Evolutionary conservation across 768 basidiomycete species (phyloP), one percentile per base, ranked within the genome.

Genomic region (Porpolomopsis calyptriformis): DNA sequence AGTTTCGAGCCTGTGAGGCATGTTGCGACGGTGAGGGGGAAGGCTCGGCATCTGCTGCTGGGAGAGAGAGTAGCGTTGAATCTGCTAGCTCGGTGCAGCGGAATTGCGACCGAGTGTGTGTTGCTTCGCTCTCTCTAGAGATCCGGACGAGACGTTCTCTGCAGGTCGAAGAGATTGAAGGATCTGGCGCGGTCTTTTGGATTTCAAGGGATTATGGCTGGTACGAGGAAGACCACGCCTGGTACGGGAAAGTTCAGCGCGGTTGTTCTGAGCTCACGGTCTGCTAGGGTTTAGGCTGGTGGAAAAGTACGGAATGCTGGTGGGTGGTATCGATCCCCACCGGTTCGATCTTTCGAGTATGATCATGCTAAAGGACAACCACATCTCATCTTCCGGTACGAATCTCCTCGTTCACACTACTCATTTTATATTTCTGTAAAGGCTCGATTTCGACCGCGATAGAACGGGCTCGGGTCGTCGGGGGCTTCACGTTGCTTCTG

Each of bases 321-420:
- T 98, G 11, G 96, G 96, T 14, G 96, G 96, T 4, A 85, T 97
- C 55, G 94, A 99, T 60, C 69, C 88, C 7, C 96, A 99, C 68
- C 78, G 96, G 19, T 84, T 96, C 54, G 93, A 98, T 62, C 73
- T 98, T n/a, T 92, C 88, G 23, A 88, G 86, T 60, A 98, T 99
- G 96, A 93, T 99, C 58, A 99, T 99, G 96, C 78, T 99, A 57
- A 98, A 98, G 65, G 96, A 99, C 57, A 99, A 99, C 60, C 96
- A 99, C 60, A 88, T 98, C 59, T 97, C 92, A 93, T 94, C 92
- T 2, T 86, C 82, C 35, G 92, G 92, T 82, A 57, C 50, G 72
- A 23, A 35, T 29, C 26, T n/a, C 40, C 52, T 23, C 29, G 33
- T 20, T 27, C 48, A 22, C 25, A 3, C 47, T 20, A 19, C 25